Evolutionary conservation across 345 rosid species (phyloP).

Genomic region (Salix caprea): DNA sequence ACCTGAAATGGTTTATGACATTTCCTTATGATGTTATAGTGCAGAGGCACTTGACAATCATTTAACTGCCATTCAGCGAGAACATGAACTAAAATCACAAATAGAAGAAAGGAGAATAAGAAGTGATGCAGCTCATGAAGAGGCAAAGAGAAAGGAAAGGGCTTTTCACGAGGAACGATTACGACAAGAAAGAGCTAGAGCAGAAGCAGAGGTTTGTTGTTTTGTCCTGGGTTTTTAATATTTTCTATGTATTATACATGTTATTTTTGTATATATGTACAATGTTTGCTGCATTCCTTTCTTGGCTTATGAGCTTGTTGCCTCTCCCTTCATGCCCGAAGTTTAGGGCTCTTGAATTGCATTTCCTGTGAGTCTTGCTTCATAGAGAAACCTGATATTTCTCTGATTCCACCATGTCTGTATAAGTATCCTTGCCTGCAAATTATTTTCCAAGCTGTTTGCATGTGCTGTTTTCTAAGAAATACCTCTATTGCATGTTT

Average conservation of each 20-base stretch:
- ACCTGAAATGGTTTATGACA: background rate
- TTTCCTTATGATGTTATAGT: slow-evolving; percentile 31
- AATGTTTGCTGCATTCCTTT: too few species aligned
- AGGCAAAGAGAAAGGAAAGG: slow-evolving; percentile 76
- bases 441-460: too few species aligned
- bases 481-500: background rate
- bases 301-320: too few species aligned
- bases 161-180: slow-evolving; percentile 74
- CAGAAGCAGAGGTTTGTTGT: slow-evolving; percentile 78
- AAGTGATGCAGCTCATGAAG: slow-evolving; percentile 86
- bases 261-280: too few species aligned
- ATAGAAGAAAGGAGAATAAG: slow-evolving; percentile 81
- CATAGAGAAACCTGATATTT: too few species aligned
- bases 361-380: too few species aligned
- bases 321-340: background rate
- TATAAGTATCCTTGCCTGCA: too few species aligned
- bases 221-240: background rate
- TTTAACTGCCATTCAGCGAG: slow-evolving; percentile 75
- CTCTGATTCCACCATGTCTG: too few species aligned
- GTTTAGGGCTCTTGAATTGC: background rate
- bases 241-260: background rate
- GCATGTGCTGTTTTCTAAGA: background rate
- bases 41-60: slow-evolving; percentile 95
- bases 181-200: slow-evolving; percentile 74
- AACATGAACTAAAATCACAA: slow-evolving; percentile 76